Evolutionary conservation across 1,139 yeast species (phyloP).

Genomic region (Saccharomyces hybrid): DNA sequence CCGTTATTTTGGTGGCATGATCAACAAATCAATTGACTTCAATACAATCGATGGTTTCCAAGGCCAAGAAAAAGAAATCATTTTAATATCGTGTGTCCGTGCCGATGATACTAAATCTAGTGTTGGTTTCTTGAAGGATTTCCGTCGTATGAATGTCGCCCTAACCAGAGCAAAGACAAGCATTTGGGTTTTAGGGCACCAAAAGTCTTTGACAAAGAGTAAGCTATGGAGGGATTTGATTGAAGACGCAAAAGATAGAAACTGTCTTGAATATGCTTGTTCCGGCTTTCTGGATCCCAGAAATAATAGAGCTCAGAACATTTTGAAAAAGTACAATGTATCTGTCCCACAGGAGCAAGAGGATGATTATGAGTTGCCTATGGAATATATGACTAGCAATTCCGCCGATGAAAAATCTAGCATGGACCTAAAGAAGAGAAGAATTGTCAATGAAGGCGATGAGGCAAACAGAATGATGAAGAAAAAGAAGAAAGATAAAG

Average conservation of each 20-base stretch:
- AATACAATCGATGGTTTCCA: conserved; percentile 97
- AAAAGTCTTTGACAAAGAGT: conserved; percentile 51
- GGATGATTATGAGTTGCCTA: neutral
- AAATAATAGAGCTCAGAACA: conserved; percentile 10
- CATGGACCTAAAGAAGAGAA: too few species aligned
- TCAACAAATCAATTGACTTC: conserved; percentile 67
- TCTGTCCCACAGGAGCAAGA: too few species aligned
- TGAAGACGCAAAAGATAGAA: conserved; percentile 51
- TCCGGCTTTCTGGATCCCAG: conserved; percentile 31
- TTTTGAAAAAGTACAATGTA: conserved; percentile 17
- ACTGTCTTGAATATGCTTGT: conserved; percentile 30
- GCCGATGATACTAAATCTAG: conserved; percentile 52
- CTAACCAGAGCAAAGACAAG: conserved; percentile 89
- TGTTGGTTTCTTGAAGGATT: conserved; percentile 84
- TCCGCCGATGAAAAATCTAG: too few species aligned
- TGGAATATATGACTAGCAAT: too few species aligned
- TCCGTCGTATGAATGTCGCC: conserved; percentile 93
- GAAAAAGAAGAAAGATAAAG: too few species aligned
- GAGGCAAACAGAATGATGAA: too few species aligned
- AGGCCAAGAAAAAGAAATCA: conserved; percentile 95
- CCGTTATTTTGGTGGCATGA: conserved; percentile 52
- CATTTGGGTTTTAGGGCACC: conserved; percentile 86
- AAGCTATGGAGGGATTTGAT: conserved; percentile 64
- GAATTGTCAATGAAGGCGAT: too few species aligned
- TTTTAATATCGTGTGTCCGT: conserved; percentile 90